These are phyloP conservation scores for Talaromyces sp. DNA, from an alignment of 2,329 filamentous ascomycete genomes.

Conservation along the genomic window DNA sequence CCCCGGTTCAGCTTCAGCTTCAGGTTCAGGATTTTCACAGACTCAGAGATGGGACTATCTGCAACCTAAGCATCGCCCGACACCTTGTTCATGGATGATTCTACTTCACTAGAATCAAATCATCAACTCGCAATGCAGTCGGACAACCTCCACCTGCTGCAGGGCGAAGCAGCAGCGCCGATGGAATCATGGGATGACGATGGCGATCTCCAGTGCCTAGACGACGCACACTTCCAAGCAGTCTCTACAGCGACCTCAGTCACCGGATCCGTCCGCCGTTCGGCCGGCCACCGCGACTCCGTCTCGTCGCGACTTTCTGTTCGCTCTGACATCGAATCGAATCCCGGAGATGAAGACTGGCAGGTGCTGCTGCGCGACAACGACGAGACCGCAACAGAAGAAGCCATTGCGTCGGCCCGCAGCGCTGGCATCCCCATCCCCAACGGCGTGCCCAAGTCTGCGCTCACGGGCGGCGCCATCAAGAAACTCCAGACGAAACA, in stretches of 20 bases:
- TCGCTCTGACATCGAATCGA: conserved; percentile 73
- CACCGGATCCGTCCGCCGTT: conserved; percentile 36
- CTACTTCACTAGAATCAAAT: background rate
- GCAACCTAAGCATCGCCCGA: background rate
- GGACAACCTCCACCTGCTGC: conserved; percentile 27
- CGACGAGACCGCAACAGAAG: conserved; percentile 75
- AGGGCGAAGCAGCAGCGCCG: conserved; percentile 25
- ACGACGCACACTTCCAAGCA: conserved; percentile 41
- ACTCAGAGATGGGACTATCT: background rate
- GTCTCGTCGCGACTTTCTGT: conserved; percentile 77
- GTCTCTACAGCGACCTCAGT: conserved; percentile 42
- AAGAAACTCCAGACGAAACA: conserved; percentile 77
- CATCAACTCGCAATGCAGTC: conserved; percentile 29
- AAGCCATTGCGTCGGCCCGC: conserved; percentile 82
- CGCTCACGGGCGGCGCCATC: conserved; percentile 86
- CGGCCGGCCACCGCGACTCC: conserved; percentile 58
- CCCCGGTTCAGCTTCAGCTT: too few species aligned
- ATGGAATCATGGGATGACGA: conserved; percentile 49
- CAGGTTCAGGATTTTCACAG: background rate
- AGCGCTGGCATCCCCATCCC: conserved; percentile 89
- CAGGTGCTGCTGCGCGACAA: conserved; percentile 79
- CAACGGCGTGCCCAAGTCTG: conserved; percentile 77
- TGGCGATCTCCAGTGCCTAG: conserved; percentile 42
- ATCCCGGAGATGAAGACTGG: conserved; percentile 76
- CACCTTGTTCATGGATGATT: background rate